Evolutionary conservation across 2,329 filamentous ascomycete species (phyloP).

Genomic region (Penicillium fuscoglaucum): DNA sequence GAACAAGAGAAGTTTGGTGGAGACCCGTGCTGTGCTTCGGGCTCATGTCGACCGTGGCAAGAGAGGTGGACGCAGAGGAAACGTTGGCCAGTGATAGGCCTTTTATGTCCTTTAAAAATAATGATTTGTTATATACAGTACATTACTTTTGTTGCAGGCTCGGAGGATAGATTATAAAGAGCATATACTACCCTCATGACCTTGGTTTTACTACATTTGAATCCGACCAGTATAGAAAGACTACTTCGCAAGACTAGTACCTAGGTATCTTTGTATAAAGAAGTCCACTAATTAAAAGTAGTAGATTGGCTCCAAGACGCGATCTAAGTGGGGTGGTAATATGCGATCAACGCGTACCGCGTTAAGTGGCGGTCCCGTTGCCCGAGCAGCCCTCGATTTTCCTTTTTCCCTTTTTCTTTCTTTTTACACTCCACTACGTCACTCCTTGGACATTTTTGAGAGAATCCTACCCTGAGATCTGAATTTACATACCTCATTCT

Average conservation of each 20-base stretch:
- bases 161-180: background rate
- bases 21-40: slow-evolving; percentile 77
- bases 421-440: slow-evolving; percentile 5
- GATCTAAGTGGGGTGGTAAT: background rate
- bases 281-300: background rate
- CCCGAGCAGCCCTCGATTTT: background rate
- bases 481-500: background rate
- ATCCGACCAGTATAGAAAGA: background rate
- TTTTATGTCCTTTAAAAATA: slow-evolving; percentile 4
- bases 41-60: slow-evolving; percentile 82
- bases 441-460: background rate
- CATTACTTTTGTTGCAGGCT: background rate
- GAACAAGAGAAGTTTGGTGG: slow-evolving; percentile 87
- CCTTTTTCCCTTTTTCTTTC: background rate
- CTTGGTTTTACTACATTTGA: background rate
- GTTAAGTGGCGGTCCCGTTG: slow-evolving; percentile 8
- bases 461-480: background rate
- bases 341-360: slow-evolving; percentile 5
- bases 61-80: slow-evolving; percentile 77
- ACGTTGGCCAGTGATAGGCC: slow-evolving; percentile 41
- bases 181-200: background rate
- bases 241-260: too few relatives aligned
- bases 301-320: background rate
- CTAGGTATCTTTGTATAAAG: too few relatives aligned
- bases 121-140: slow-evolving; percentile 8